These are phyloP conservation scores for Kokia cookei DNA, from an alignment of 441 rosid genomes.

Conservation along the genomic window DNA sequence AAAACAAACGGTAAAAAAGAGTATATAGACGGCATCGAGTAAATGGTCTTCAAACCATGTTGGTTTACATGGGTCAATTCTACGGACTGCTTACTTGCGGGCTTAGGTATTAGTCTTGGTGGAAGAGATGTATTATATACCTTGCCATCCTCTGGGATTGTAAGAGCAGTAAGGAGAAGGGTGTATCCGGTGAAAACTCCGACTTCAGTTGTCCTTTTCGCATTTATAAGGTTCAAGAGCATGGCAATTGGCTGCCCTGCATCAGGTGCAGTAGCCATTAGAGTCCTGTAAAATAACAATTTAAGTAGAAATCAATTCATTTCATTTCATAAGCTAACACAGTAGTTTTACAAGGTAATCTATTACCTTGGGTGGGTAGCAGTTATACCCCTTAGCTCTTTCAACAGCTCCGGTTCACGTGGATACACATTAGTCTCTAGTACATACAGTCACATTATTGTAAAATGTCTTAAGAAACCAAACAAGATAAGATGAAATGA, in stretches of 20 bases:
- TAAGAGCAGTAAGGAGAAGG: slow-evolving; percentile 36
- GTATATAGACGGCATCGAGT: neutral
- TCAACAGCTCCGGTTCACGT: slow-evolving; percentile 22
- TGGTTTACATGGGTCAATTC: neutral
- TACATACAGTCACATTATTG: slow-evolving; percentile 22
- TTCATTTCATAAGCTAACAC: neutral
- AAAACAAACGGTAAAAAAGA: neutral
- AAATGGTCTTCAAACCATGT: neutral
- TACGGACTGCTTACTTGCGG: neutral
- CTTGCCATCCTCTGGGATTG: slow-evolving; percentile 34
- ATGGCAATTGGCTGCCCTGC: slow-evolving; percentile 37
- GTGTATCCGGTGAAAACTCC: slow-evolving; percentile 45
- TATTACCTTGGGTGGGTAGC: slow-evolving; percentile 21
- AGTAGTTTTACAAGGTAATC: neutral
- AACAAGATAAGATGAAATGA: neutral
- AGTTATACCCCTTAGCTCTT: slow-evolving; percentile 25
- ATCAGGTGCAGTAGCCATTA: slow-evolving; percentile 31
- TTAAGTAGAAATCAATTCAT: neutral
- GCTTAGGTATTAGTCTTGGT: neutral
- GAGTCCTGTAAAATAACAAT: slow-evolving; percentile 13
- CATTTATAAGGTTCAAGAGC: slow-evolving; percentile 27
- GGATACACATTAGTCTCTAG: slow-evolving; percentile 35
- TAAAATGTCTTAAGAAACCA: neutral
- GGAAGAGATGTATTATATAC: slow-evolving; percentile 1
- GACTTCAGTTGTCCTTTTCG: slow-evolving; percentile 30